A percentile compares a stretch with the other conserved stretches of the same genome.
These are phyloP conservation scores for Tolypocladium nubicola DNA, from an alignment of 2,329 filamentous ascomycete genomes.

Conservation along the genomic window DNA sequence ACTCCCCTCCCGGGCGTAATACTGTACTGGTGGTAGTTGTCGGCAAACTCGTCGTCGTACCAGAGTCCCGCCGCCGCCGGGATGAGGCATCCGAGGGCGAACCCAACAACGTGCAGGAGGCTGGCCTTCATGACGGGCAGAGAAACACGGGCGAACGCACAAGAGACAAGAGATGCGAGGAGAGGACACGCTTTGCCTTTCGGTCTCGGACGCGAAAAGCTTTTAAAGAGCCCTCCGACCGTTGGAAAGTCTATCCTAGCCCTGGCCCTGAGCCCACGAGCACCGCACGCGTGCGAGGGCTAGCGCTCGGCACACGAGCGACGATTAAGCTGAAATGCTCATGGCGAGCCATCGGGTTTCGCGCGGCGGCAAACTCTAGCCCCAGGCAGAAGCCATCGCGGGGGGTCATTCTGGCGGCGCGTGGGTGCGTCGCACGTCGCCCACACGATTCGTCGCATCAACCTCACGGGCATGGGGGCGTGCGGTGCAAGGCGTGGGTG, in stretches of 20 bases:
- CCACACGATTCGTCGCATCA: not conserved
- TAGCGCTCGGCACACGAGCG: too few relatives aligned
- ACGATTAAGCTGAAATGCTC: not conserved
- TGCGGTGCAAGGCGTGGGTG: too few relatives aligned
- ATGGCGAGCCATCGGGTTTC: not conserved
- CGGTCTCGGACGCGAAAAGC: not conserved
- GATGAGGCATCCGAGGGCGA: not conserved
- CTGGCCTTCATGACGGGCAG: not conserved
- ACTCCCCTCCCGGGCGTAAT: not conserved
- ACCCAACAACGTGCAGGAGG: not conserved
- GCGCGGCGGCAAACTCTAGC: not conserved
- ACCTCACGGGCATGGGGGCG: not conserved
- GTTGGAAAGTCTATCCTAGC: too few relatives aligned
- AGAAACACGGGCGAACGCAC: too few relatives aligned
- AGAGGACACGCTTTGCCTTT: not conserved
- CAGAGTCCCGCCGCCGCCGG: too few relatives aligned
- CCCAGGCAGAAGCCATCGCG: not conserved
- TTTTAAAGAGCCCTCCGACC: not conserved
- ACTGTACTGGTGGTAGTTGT: not conserved
- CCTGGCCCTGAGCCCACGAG: too few relatives aligned
- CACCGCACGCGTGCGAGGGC: too few relatives aligned
- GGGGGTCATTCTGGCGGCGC: not conserved
- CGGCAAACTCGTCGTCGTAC: too few relatives aligned
- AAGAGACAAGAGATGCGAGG: too few relatives aligned
- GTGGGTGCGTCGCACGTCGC: too few relatives aligned